Conservation (phyloP, 306 rosid genomes). For the Corylus avellana region DNA sequence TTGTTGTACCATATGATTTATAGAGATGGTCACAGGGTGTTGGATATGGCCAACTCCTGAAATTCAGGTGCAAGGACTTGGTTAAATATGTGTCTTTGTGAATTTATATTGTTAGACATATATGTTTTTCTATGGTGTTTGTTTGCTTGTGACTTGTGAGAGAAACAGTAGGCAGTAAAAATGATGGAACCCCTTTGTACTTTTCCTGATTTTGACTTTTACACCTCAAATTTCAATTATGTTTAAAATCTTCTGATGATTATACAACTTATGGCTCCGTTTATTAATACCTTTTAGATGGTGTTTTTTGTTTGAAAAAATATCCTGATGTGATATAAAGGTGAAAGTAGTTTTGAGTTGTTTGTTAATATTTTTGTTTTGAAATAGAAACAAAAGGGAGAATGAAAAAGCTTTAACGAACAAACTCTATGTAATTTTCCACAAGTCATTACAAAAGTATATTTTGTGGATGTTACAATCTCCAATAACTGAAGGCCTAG, state of each 20-base stretch:
- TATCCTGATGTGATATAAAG: too few relatives aligned
- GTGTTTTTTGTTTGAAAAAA: too few relatives aligned
- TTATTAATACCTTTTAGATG: too few relatives aligned
- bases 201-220: too few relatives aligned
- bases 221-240: too few relatives aligned
- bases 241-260: neutral
- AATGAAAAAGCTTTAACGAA: too few relatives aligned
- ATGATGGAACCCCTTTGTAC: too few relatives aligned
- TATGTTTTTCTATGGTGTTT: neutral
- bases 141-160: neutral
- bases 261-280: neutral
- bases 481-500: neutral
- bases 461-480: neutral
- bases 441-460: neutral
- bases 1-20: neutral
- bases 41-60: neutral
- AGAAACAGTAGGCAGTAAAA: neutral
- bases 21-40: neutral
- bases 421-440: neutral
- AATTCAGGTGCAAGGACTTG: neutral
- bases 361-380: too few relatives aligned
- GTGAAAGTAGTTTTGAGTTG: too few relatives aligned
- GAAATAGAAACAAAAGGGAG: too few relatives aligned
- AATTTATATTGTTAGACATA: neutral
- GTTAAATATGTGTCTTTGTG: neutral